A percentile compares a stretch with the other conserved stretches of the same genome.
Conservation (phyloP, 768 basidiomycete genomes). For the Mycena latifolia region DNA sequence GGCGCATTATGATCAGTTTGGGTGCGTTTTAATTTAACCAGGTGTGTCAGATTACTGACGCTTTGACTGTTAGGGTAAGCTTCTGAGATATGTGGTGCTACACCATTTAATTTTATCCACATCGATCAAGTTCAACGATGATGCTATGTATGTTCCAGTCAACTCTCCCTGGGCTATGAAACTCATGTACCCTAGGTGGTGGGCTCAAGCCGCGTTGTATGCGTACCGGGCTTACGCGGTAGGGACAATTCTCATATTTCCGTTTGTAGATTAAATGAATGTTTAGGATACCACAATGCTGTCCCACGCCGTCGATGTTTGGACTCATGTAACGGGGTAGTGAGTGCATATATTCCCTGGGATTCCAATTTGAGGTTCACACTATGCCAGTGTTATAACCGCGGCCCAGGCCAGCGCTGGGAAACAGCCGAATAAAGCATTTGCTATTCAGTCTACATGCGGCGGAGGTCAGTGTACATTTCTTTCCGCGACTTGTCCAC, state of each 20-base stretch:
- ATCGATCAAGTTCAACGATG: conserved; percentile 56
- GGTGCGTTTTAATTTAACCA: conserved; percentile 42
- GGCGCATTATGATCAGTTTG: conserved; percentile 57
- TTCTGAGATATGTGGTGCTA: not conserved
- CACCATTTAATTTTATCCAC: not conserved
- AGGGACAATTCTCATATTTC: not conserved
- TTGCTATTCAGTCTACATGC: conserved; percentile 56
- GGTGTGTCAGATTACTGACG: not conserved
- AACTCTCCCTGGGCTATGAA: not conserved
- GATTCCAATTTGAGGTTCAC: not conserved
- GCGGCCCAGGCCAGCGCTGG: conserved; percentile 52
- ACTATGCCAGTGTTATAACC: conserved; percentile 54
- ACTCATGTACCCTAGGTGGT: conserved; percentile 52
- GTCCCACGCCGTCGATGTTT: conserved; percentile 58
- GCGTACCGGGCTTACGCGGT: conserved; percentile 61
- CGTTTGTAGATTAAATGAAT: not conserved
- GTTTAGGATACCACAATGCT: conserved; percentile 51
- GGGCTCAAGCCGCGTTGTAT: conserved; percentile 65
- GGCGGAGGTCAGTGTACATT: conserved; percentile 53
- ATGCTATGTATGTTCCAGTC: conserved; percentile 52
- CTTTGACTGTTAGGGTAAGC: conserved; percentile 28
- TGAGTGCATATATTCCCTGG: conserved; percentile 39
- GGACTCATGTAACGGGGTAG: conserved; percentile 63
- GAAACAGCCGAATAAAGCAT: conserved; percentile 54
- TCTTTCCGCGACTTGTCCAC: not conserved